phyloP scores from a whole-genome alignment of 139 green algal species.

The Auxenochlorella pyrenoidosa region DNA sequence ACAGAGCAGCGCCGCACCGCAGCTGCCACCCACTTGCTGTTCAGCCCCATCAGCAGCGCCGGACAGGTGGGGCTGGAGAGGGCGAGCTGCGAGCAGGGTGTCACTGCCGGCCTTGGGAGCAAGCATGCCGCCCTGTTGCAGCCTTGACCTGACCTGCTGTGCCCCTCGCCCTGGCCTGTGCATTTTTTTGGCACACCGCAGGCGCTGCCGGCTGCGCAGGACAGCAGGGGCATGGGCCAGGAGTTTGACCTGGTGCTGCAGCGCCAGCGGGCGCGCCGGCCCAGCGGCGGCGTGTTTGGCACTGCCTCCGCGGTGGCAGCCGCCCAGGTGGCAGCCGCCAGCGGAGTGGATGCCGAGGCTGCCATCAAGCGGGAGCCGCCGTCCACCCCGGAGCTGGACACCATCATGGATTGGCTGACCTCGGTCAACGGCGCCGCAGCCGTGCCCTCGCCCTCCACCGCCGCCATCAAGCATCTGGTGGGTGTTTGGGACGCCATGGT shows the following conservation, averaged over 20 bases:
- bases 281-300: not conserved
- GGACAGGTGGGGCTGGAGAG: not conserved
- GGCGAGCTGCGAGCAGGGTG: too few relatives aligned
- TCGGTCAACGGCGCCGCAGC: not conserved
- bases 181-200: not conserved
- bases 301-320: not conserved
- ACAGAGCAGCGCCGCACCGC: not conserved
- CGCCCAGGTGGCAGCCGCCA: not conserved
- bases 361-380: slow-evolving; percentile 5
- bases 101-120: too few relatives aligned
- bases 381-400: slow-evolving; percentile 32
- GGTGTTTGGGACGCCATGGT: too few relatives aligned
- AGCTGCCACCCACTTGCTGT: slow-evolving; percentile 18
- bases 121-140: too few relatives aligned
- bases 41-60: slow-evolving; percentile 12
- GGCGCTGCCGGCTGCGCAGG: not conserved
- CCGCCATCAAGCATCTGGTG: not conserved
- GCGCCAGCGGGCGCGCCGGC: not conserved
- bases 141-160: not conserved
- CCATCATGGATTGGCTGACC: slow-evolving; percentile 37
- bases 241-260: slow-evolving; percentile 17
- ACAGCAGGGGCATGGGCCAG: not conserved
- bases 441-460: not conserved
- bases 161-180: too few relatives aligned
- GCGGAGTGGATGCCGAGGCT: too few relatives aligned